Percentiles rank a stretch among this genome's conserved stretches.
Conservation (phyloP, 2,329 filamentous ascomycete species). For the Paramyrothecium sp. region DNA sequence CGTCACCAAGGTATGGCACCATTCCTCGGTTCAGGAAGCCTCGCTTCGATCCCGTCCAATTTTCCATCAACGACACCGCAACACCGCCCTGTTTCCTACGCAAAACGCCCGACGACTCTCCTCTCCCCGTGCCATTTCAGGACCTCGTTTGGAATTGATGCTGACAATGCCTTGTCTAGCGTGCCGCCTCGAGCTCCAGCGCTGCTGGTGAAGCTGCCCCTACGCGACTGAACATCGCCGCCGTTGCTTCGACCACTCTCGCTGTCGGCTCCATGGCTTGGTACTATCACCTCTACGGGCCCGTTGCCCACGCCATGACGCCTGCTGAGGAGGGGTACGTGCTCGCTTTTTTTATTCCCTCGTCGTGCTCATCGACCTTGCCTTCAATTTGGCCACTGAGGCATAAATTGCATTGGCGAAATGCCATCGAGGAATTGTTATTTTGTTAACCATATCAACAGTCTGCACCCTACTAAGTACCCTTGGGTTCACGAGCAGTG, state of each 20-base stretch:
- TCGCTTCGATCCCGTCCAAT: not conserved
- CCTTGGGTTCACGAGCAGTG: constrained; percentile 94
- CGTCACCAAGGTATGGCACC: constrained; percentile 69
- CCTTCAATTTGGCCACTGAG: constrained; percentile 20
- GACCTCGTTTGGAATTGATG: constrained; percentile 15
- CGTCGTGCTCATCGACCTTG: constrained; percentile 7
- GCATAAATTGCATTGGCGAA: constrained; percentile 27
- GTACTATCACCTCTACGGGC: constrained; percentile 97
- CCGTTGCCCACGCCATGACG: constrained; percentile 83
- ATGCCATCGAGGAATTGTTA: constrained; percentile 11
- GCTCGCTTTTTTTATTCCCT: constrained; percentile 1
- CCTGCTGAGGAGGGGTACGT: constrained; percentile 98
- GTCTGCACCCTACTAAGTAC: constrained; percentile 87
- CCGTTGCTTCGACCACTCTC: constrained; percentile 80
- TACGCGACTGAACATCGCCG: constrained; percentile 82
- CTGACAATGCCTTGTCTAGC: constrained; percentile 47
- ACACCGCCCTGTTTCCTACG: not conserved
- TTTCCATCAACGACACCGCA: constrained; percentile 17
- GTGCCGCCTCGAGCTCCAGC: constrained; percentile 70
- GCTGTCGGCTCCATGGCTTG: constrained; percentile 89
- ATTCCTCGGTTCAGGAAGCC: constrained; percentile 26
- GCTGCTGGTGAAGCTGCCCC: constrained; percentile 68
- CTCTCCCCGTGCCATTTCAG: constrained; percentile 9
- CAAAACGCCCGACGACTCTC: not conserved
- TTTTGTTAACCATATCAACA: constrained; percentile 40